These are phyloP conservation scores for Wickerhamomyces ciferrii DNA, from an alignment of 805 yeast species.

Conservation along the genomic window DNA sequence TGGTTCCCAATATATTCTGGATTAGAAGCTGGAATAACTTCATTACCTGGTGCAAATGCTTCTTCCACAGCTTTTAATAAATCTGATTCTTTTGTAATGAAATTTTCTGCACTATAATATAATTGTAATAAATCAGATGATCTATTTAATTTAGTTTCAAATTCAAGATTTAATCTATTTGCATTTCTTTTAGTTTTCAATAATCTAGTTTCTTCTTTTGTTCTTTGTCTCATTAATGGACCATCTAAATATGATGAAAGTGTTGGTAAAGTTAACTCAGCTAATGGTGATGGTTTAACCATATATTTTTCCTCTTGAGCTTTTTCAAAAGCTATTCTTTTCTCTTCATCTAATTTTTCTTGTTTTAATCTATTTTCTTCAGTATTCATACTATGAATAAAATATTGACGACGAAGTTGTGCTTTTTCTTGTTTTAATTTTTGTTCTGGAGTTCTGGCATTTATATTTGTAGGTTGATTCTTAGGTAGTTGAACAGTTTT, in stretches of 20 bases:
- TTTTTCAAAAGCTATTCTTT: constrained; percentile 18
- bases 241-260: constrained; percentile 61
- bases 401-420: constrained; percentile 67
- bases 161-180: constrained; percentile 56
- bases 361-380: constrained; percentile 29
- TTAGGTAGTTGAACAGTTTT: constrained; percentile 46
- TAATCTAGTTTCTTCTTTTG: constrained; percentile 58
- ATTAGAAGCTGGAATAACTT: constrained; percentile 18
- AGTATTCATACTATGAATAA: constrained; percentile 46
- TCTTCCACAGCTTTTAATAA: constrained; percentile 51
- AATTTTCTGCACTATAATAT: constrained; percentile 64
- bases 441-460: constrained; percentile 20
- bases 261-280: constrained; percentile 72
- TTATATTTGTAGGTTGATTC: constrained; percentile 16
- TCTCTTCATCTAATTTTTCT: constrained; percentile 23
- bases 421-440: constrained; percentile 33
- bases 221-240: constrained; percentile 68
- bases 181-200: constrained; percentile 56
- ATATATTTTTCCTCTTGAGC: constrained; percentile 25
- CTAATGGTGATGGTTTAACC: constrained; percentile 44
- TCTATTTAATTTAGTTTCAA: constrained; percentile 44
- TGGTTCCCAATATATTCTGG: constrained; percentile 18
- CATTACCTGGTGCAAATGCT: constrained; percentile 36
- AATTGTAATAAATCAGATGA: constrained; percentile 59
- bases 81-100: constrained; percentile 68